Evolutionary conservation across 2,329 filamentous ascomycete genomes (phyloP).

Genomic region (Ophiostoma novo-ulmi): DNA sequence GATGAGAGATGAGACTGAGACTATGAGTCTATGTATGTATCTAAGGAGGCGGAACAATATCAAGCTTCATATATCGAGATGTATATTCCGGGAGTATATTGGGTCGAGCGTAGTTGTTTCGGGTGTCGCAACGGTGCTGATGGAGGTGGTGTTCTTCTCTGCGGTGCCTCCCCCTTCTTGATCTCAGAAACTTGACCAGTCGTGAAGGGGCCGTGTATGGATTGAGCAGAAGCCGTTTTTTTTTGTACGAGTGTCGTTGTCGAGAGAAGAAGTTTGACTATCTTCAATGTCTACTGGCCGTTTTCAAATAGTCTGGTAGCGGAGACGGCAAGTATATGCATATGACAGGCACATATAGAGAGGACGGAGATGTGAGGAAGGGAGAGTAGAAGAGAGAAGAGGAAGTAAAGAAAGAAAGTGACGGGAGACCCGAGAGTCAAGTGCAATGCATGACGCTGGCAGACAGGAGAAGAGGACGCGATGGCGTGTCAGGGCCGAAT

Average conservation of each 20-base stretch:
- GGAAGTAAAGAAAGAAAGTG: background rate
- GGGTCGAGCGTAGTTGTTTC: background rate
- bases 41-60: background rate
- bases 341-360: slow-evolving; percentile 25
- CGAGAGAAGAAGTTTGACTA: background rate
- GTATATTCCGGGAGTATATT: background rate
- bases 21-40: background rate
- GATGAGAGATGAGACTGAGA: background rate
- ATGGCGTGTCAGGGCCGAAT: background rate
- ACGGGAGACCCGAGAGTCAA: background rate
- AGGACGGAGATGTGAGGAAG: background rate
- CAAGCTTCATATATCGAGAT: background rate
- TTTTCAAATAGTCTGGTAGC: background rate
- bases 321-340: background rate
- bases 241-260: background rate
- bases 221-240: too few relatives aligned
- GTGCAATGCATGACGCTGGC: background rate
- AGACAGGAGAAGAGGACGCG: background rate
- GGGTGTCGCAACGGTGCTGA: background rate
- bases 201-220: background rate
- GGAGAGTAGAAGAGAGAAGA: background rate
- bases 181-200: background rate
- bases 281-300: background rate
- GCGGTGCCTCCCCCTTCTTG: slow-evolving; percentile 1
- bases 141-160: background rate